Conservation (phyloP, 2,329 filamentous ascomycete genomes). For the Aspergillus tubingensis region DNA sequence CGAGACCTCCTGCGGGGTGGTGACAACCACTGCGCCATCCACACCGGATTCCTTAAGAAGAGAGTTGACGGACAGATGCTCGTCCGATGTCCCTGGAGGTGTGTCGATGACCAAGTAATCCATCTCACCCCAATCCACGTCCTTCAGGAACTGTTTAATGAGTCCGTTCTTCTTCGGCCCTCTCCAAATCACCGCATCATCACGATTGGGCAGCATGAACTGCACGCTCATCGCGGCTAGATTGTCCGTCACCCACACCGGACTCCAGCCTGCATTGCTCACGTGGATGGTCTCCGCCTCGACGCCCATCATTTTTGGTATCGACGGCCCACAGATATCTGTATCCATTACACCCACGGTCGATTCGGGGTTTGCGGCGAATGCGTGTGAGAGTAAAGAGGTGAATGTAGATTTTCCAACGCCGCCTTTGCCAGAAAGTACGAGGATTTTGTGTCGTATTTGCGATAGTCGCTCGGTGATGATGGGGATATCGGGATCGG, state of each 20-base stretch:
- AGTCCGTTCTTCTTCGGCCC: conserved; percentile 98
- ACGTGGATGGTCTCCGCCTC: conserved; percentile 92
- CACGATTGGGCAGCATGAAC: conserved; percentile 92
- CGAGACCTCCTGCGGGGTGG: conserved; percentile 91
- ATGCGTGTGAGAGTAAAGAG: conserved; percentile 82
- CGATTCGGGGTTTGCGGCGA: conserved; percentile 75
- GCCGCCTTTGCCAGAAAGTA: conserved; percentile 92
- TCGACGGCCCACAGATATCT: conserved; percentile 93
- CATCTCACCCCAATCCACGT: conserved; percentile 95
- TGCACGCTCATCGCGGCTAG: conserved; percentile 96
- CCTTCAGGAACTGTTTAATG: conserved; percentile 97
- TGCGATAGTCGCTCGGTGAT: conserved; percentile 80
- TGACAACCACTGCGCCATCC: conserved; percentile 89
- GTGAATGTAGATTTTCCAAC: conserved; percentile 97
- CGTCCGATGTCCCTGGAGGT: conserved; percentile 90
- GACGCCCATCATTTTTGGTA: conserved; percentile 99
- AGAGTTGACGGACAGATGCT: conserved; percentile 91
- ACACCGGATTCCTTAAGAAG: conserved; percentile 89
- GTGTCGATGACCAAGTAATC: conserved; percentile 95
- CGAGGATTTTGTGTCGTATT: conserved; percentile 88
- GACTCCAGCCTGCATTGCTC: conserved; percentile 84
- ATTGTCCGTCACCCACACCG: conserved; percentile 94
- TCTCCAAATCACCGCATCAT: conserved; percentile 96
- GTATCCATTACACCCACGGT: conserved; percentile 97
- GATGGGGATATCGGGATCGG: conserved; percentile 87